These are phyloP conservation scores for Volvariella volvacea DNA, from an alignment of 1,284 basidiomycete species.

Conservation along the genomic window DNA sequence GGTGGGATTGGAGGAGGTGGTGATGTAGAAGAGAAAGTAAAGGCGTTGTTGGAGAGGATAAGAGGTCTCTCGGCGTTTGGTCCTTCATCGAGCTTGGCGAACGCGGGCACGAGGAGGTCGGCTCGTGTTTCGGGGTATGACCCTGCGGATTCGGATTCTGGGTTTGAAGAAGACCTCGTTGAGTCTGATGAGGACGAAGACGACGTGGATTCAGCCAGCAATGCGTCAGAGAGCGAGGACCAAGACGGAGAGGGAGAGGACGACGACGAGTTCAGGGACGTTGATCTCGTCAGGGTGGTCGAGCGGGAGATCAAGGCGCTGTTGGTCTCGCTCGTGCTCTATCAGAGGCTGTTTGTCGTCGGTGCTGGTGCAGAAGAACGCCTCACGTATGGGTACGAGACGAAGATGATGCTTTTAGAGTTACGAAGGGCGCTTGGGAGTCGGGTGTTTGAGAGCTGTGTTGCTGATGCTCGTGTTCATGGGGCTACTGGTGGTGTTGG, in stretches of 20 bases:
- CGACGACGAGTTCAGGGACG: slow-evolving; percentile 30
- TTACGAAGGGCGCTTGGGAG: slow-evolving; percentile 50
- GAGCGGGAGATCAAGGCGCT: slow-evolving; percentile 42
- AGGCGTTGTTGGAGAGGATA: too few species aligned
- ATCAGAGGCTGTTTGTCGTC: slow-evolving; percentile 47
- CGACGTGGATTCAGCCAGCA: too few species aligned
- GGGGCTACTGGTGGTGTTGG: slow-evolving; percentile 20
- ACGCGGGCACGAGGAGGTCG: slow-evolving; percentile 10
- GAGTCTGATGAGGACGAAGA: too few species aligned
- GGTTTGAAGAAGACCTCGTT: slow-evolving; percentile 3
- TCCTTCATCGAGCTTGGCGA: too few species aligned
- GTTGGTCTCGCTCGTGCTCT: slow-evolving; percentile 49
- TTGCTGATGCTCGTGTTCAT: slow-evolving; percentile 20
- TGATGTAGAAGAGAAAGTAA: too few species aligned
- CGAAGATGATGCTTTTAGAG: not conserved
- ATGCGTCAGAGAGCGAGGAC: too few species aligned
- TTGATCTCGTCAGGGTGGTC: slow-evolving; percentile 43
- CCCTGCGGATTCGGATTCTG: slow-evolving; percentile 20
- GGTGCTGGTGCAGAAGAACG: slow-evolving; percentile 6
- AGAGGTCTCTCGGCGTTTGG: too few species aligned
- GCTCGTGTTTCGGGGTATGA: slow-evolving; percentile 14
- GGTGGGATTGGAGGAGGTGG: slow-evolving; percentile 9
- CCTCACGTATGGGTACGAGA: slow-evolving; percentile 1
- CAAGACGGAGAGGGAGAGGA: slow-evolving; percentile 29
- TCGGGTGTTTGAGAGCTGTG: slow-evolving; percentile 39